A percentile compares a stretch with the other conserved stretches of the same genome.
phyloP scores from a whole-genome alignment of 169 alveolate species.

The Plasmodium vinckei region DNA sequence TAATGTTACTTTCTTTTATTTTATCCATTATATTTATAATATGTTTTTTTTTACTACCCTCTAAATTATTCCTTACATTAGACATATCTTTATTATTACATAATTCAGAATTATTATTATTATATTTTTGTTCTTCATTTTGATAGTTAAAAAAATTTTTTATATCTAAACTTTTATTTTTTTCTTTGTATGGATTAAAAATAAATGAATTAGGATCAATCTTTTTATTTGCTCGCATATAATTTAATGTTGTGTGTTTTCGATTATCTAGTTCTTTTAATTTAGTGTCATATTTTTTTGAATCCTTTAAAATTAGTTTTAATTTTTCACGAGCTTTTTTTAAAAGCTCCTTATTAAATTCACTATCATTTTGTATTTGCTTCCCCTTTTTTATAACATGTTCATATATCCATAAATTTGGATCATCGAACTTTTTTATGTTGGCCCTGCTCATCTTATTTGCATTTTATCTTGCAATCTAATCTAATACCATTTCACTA shows the following conservation, averaged over 20 bases:
- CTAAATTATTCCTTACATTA: neutral
- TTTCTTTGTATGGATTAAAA: constrained; percentile 28
- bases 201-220: constrained; percentile 17
- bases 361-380: neutral
- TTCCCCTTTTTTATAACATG: constrained; percentile 20
- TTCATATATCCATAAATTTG: constrained; percentile 69
- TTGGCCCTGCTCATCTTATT: constrained; percentile 26
- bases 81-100: too few relatives aligned
- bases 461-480: neutral
- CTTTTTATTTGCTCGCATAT: constrained; percentile 15
- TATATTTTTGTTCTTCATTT: neutral
- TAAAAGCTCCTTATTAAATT: constrained; percentile 5
- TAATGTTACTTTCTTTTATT: constrained; percentile 20
- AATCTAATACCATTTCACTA: neutral
- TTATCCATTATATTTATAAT: constrained; percentile 20
- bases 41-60: neutral
- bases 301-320: constrained; percentile 45
- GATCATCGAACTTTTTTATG: constrained; percentile 58
- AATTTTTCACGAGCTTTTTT: constrained; percentile 42
- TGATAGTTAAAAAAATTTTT: constrained; percentile 5
- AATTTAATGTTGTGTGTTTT: neutral
- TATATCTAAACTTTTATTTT: neutral
- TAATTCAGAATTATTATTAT: neutral
- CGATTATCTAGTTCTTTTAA: constrained; percentile 24
- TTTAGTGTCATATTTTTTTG: constrained; percentile 53